Evolutionary conservation across 1,284 basidiomycete species (phyloP), one percentile per base, ranked within the genome.

Genomic region (Puccinia hordei): DNA sequence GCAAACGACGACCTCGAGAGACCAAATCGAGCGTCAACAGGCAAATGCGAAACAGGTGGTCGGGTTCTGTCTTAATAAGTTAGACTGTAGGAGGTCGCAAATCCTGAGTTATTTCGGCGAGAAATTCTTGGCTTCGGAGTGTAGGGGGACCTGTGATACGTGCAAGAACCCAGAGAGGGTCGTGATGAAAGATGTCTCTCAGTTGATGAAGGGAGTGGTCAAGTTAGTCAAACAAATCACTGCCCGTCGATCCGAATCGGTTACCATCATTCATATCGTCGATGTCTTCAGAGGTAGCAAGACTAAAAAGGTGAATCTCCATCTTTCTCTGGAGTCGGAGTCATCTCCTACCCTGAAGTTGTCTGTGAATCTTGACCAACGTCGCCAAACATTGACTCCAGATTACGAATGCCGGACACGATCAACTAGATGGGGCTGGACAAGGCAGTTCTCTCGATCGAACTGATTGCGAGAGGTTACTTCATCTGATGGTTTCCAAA

Each of bases 61-160:
- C 17, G 87, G 89, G 74, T 99, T 91, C 86, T 95, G 93, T 86
- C 85, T 87, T 79, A 94, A 98, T 86, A 89, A 90, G 81, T 90
- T 91, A 51, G 92, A 94, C 83, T 99, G 96, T 84, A 91, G 97
- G 12, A 91, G 97, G 0, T 88, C 89, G 2, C 92, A 94, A 84
- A 88, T 99, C 24, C 89, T 99, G 61, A 89, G 88, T 53, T 92
- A 93, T 85, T 90, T 90, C 83, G 84, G 83, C 81, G 92, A 94
- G 85, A 88, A 51, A 55, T 91, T 93, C 83, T 88, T 89, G 79
- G 84, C 87, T 44, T 85, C 84, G 13, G 82, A 88, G 41, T 96
- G 94, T 84, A 86, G 87, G 41, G 87, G 88, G 74, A 87, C 88
- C 13, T 95, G 93, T 84, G 91, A 94, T 85, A 94, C 92, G 82